A percentile compares a stretch with the other conserved stretches of the same genome.
phyloP scores from a whole-genome alignment of 2,329 filamentous ascomycete species.

The Epichloe gansuensis region DNA sequence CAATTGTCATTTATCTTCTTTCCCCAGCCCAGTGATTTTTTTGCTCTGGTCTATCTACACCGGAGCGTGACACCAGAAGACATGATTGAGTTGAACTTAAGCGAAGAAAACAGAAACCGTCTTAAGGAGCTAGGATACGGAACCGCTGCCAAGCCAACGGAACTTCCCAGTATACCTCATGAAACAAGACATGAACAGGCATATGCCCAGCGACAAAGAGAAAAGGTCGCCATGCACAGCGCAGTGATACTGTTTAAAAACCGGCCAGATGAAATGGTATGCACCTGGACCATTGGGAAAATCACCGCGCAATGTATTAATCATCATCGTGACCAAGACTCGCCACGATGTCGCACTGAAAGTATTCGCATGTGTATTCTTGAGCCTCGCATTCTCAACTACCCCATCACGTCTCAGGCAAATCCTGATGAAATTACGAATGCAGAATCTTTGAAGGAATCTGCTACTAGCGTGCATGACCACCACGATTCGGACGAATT shows the following conservation, averaged over 20 bases:
- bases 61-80: neutral
- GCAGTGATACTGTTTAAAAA: neutral
- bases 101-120: neutral
- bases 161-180: neutral
- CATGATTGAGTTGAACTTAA: neutral
- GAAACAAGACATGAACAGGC: neutral
- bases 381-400: neutral
- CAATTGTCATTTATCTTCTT: neutral
- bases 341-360: conserved; percentile 4
- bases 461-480: neutral
- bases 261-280: neutral
- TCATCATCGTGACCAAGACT: neutral
- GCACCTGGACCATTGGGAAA: neutral
- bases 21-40: neutral
- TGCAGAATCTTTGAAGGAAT: neutral
- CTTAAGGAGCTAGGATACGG: neutral
- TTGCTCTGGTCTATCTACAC: neutral
- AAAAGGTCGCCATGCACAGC: neutral
- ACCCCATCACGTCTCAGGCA: neutral
- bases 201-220: neutral
- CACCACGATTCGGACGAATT: neutral
- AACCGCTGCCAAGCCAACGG: neutral
- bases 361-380: neutral
- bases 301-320: neutral
- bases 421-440: neutral